Evolutionary conservation across 768 basidiomycete genomes (phyloP).

Genomic region (Collybia sp.): DNA sequence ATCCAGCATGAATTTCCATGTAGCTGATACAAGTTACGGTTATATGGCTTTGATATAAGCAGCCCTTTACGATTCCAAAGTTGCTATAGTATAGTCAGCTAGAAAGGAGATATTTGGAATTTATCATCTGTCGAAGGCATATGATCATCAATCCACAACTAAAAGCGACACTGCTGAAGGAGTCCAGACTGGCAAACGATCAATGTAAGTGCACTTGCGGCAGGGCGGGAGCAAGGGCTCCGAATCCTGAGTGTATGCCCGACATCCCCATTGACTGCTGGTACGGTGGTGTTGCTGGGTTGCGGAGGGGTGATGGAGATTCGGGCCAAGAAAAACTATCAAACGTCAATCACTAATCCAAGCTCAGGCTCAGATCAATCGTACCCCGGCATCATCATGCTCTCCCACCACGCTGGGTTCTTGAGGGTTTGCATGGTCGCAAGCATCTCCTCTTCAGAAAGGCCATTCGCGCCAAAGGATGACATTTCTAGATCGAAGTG

Average conservation of each 20-base stretch:
- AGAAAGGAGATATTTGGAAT: no score
- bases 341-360: neutral
- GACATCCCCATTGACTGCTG: constrained; percentile 9
- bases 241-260: constrained; percentile 17
- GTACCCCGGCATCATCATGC: constrained; percentile 85
- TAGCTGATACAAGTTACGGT: no score
- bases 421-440: constrained; percentile 73
- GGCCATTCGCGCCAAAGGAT: constrained; percentile 22
- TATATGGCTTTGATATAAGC: no score
- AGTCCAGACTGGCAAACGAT: neutral
- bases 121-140: no score
- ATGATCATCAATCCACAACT: no score
- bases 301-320: constrained; percentile 23
- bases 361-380: constrained; percentile 4
- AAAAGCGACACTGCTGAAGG: no score
- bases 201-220: constrained; percentile 14
- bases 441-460: constrained; percentile 53
- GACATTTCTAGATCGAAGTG: constrained; percentile 36
- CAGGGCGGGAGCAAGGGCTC: constrained; percentile 18
- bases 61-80: no score
- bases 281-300: constrained; percentile 9
- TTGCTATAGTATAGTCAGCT: no score
- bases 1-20: no score
- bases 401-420: constrained; percentile 69
- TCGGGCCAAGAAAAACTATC: constrained; percentile 33